Percentiles rank a stretch among this genome's conserved stretches.
phyloP scores from a whole-genome alignment of 257 asterid species.

The Scutellaria baicalensis region DNA sequence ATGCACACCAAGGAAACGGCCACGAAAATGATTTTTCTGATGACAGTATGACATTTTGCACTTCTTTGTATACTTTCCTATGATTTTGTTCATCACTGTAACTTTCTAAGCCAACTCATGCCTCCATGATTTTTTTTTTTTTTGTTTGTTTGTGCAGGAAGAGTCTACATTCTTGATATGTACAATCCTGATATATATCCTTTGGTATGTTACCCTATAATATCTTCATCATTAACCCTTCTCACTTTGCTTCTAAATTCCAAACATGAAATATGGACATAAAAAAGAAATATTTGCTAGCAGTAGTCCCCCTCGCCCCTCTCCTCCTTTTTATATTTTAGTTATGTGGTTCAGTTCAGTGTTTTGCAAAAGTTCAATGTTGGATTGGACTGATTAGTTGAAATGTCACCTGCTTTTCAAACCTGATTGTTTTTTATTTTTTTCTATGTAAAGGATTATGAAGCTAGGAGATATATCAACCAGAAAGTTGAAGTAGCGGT shows the following conservation, averaged over 20 bases:
- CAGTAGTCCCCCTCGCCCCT: not conserved
- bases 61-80: conserved; percentile 15
- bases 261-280: not conserved
- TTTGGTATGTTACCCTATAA: conserved; percentile 44
- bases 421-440: not conserved
- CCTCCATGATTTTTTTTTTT: conserved; percentile 9
- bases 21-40: conserved; percentile 76
- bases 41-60: conserved; percentile 50
- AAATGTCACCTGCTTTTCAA: not conserved
- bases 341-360: not conserved
- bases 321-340: not conserved
- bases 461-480: conserved; percentile 64
- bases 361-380: not conserved
- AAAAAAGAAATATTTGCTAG: not conserved
- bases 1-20: conserved; percentile 98
- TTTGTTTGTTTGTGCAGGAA: conserved; percentile 45
- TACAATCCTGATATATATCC: conserved; percentile 94
- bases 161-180: conserved; percentile 92
- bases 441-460: conserved; percentile 49
- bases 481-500: conserved; percentile 85
- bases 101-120: not conserved
- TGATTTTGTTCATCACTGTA: not conserved
- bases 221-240: not conserved
- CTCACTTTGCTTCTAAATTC: conserved; percentile 3
- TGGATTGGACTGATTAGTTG: not conserved